Conservation (phyloP, 1,284 basidiomycete genomes). For the Malassezia restricta region DNA sequence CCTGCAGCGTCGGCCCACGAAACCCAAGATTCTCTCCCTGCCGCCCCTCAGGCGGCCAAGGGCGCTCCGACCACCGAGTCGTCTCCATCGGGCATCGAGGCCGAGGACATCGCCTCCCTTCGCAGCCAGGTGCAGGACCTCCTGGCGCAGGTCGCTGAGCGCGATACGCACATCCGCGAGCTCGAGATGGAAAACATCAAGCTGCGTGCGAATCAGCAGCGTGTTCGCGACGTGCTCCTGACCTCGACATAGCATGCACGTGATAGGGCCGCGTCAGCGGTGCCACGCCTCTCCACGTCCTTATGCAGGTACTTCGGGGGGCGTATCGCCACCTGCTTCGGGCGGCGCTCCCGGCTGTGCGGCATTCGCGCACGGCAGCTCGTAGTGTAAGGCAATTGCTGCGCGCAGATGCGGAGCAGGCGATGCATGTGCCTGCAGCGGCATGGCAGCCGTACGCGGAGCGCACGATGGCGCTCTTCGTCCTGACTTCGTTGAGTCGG, state of each 20-base stretch:
- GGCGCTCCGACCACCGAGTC: not conserved
- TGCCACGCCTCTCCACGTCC: no score
- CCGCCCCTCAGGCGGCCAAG: not conserved
- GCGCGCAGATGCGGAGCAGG: slow-evolving; percentile 6
- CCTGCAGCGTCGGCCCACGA: not conserved
- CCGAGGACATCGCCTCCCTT: slow-evolving; percentile 1
- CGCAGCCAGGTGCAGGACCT: slow-evolving; percentile 22
- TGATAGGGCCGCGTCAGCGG: no score
- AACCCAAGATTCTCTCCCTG: not conserved
- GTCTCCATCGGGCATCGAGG: not conserved
- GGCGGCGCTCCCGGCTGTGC: slow-evolving; percentile 3
- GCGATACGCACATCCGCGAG: slow-evolving; percentile 31
- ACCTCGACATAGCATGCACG: slow-evolving; percentile 5
- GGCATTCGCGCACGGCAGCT: slow-evolving; percentile 1
- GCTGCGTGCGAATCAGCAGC: slow-evolving; percentile 15
- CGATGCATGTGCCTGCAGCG: not conserved
- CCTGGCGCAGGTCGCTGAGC: slow-evolving; percentile 22
- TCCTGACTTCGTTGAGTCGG: not conserved
- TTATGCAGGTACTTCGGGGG: no score
- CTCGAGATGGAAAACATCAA: slow-evolving; percentile 38
- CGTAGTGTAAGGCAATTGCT: slow-evolving; percentile 11
- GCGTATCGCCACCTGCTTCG: slow-evolving; percentile 14
- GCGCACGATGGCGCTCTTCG: slow-evolving; percentile 7
- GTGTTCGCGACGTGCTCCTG: slow-evolving; percentile 11
- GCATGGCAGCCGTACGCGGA: not conserved